These are phyloP conservation scores for Yarrowia porcina DNA, from an alignment of 805 yeast species.

Conservation along the genomic window DNA sequence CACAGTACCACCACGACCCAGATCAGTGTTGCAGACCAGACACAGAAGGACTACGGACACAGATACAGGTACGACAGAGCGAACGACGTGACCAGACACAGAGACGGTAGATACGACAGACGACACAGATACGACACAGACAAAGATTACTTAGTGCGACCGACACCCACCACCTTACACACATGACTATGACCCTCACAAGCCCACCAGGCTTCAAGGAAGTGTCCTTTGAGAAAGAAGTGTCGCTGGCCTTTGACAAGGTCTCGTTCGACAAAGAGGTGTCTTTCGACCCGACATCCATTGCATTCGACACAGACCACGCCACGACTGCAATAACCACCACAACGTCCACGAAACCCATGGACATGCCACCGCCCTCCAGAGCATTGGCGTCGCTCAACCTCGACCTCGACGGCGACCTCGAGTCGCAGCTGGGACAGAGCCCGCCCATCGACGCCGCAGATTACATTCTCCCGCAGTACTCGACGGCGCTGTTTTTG, in stretches of 20 bases:
- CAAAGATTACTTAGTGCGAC: no score
- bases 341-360: background rate
- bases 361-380: background rate
- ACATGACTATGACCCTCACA: background rate
- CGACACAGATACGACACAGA: background rate
- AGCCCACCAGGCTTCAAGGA: background rate
- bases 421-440: constrained; percentile 27
- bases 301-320: background rate
- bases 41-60: background rate
- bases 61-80: background rate
- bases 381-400: background rate
- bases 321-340: background rate
- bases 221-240: background rate
- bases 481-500: constrained; percentile 8
- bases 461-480: constrained; percentile 19
- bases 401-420: constrained; percentile 31
- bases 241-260: background rate
- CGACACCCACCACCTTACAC: background rate
- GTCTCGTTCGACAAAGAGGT: background rate
- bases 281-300: background rate
- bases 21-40: no score
- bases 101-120: background rate
- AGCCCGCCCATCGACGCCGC: constrained; percentile 15
- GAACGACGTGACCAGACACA: background rate
- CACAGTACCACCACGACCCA: no score